These are phyloP conservation scores for Serendipita sp. DNA, from an alignment of 768 basidiomycete genomes.

Conservation along the genomic window DNA sequence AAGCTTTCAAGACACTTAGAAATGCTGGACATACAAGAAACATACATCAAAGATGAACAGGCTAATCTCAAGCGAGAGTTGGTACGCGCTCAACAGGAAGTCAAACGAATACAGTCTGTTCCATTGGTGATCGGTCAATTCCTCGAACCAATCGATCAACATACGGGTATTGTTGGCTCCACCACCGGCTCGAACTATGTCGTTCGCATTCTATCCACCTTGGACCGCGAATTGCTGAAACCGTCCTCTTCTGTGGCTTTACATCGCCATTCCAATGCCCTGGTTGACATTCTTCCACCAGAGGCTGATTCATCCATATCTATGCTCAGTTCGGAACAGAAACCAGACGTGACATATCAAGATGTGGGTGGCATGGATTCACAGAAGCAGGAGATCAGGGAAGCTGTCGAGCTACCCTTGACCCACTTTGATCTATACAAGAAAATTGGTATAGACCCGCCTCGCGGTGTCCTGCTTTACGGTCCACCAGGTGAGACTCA, in stretches of 20 bases:
- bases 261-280: conserved; percentile 94
- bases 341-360: conserved; percentile 81
- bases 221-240: conserved; percentile 94
- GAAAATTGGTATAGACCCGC: conserved; percentile 99
- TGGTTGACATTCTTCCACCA: conserved; percentile 95
- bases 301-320: conserved; percentile 96
- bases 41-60: conserved; percentile 98
- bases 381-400: conserved; percentile 98
- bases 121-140: conserved; percentile 99
- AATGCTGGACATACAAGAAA: conserved; percentile 86
- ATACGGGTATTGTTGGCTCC: conserved; percentile 90
- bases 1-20: conserved; percentile 88
- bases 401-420: conserved; percentile 91
- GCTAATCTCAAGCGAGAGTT: conserved; percentile 95
- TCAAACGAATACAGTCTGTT: conserved; percentile 97
- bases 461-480: conserved; percentile 89
- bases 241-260: conserved; percentile 96
- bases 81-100: conserved; percentile 97
- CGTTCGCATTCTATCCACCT: conserved; percentile 88
- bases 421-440: conserved; percentile 98
- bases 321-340: conserved; percentile 89
- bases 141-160: conserved; percentile 95
- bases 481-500: conserved; percentile 72
- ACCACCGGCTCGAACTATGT: conserved; percentile 98
- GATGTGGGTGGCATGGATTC: conserved; percentile 96